phyloP scores from a whole-genome alignment of 2,329 filamentous ascomycete species.

The Talaromyces sp. region DNA sequence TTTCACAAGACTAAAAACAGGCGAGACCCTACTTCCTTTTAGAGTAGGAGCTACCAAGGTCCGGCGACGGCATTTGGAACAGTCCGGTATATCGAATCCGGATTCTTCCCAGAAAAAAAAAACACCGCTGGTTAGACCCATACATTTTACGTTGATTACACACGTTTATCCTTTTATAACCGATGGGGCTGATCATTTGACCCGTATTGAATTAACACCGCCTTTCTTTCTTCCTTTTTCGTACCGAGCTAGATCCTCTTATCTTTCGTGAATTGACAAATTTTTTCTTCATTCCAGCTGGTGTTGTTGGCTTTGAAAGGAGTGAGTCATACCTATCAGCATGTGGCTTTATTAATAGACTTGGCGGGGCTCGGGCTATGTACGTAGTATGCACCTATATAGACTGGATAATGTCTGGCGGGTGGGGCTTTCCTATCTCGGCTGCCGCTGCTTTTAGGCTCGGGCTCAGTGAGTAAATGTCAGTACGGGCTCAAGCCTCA shows the following conservation, averaged over 20 bases:
- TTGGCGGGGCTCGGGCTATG: not conserved
- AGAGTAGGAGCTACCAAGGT: not conserved
- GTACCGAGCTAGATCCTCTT: not conserved
- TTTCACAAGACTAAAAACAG: not conserved
- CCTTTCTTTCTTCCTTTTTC: not conserved
- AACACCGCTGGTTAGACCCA: not conserved
- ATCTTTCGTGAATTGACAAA: not conserved
- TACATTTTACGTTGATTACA: not conserved
- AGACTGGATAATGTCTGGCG: too few species aligned
- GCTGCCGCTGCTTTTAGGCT: too few species aligned
- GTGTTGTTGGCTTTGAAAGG: not conserved
- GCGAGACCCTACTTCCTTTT: not conserved
- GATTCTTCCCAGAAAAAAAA: not conserved
- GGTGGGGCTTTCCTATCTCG: too few species aligned
- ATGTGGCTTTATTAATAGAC: not conserved
- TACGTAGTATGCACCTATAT: too few species aligned
- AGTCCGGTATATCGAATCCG: not conserved
- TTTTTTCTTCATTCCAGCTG: not conserved
- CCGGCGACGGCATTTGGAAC: not conserved
- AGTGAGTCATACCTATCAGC: not conserved
- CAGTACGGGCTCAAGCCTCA: too few species aligned
- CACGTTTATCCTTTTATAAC: not conserved
- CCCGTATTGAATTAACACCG: not conserved
- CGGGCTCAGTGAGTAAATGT: too few species aligned
- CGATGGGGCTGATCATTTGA: not conserved